Conservation (phyloP, 306 rosid species). For the Fagus crenata region DNA sequence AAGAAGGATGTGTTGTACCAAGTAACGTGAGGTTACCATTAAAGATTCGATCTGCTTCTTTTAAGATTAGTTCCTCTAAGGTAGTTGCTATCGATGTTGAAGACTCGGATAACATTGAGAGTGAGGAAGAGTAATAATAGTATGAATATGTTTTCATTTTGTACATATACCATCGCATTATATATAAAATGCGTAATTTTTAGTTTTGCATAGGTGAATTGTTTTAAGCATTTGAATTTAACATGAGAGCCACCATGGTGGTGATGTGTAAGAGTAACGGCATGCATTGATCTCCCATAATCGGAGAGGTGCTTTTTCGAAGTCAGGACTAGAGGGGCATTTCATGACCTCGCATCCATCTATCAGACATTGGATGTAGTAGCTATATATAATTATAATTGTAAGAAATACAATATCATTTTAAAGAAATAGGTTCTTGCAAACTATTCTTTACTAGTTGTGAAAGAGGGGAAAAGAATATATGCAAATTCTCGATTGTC, state of each 20-base stretch:
- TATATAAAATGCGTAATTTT: not conserved
- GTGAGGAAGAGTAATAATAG: conserved; percentile 39
- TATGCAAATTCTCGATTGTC: too few species aligned
- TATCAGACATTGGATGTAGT: too few species aligned
- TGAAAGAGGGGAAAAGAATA: too few species aligned
- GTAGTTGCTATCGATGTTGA: conserved; percentile 67
- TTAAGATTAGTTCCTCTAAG: conserved; percentile 58
- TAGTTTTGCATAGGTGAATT: conserved; percentile 12
- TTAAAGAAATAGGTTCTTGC: too few species aligned
- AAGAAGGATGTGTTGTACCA: conserved; percentile 28
- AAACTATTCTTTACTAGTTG: too few species aligned
- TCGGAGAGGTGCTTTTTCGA: too few species aligned
- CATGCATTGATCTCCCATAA: too few species aligned
- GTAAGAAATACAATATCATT: too few species aligned
- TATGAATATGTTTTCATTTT: conserved; percentile 30
- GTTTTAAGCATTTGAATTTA: not conserved
- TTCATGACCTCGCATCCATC: too few species aligned
- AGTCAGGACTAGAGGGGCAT: too few species aligned
- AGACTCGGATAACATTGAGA: conserved; percentile 47
- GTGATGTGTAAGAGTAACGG: too few species aligned
- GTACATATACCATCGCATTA: conserved; percentile 30
- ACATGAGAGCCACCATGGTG: not conserved
- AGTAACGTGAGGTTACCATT: conserved; percentile 47
- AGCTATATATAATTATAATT: too few species aligned
- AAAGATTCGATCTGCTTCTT: conserved; percentile 62